Base-by-base conservation (phyloP, 805 yeast species). In the Kuraishia ogatae region DNA sequence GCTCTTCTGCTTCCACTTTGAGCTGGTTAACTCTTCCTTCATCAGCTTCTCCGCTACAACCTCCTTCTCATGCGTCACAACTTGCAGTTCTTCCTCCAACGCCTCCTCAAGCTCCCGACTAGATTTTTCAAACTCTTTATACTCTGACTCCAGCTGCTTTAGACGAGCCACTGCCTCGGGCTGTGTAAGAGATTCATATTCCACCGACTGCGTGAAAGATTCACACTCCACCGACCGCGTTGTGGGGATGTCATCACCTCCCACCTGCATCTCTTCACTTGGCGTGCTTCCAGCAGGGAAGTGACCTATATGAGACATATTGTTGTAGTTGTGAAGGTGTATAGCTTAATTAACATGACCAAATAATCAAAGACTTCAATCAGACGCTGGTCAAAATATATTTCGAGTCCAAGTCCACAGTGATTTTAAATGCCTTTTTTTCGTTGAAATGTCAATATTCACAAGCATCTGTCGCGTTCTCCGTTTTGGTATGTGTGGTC, bases 31-130 rank as follows among this genome's bases (percentile, higher is more conserved):
- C 35, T 39, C 43, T 22, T 49, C 50, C 43, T 19, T 58, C 17
- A 49, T 54, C 22, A 56, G 20, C 6, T 55, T 50, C 3, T 59
- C 59, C 23, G 63, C 60, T n/a, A 65, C 51, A 2, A 58, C 55
- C 5, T 56, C 57, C 39, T 67, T 56, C 53, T 71, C 72, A 5
- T 60, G 53, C 28, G 58, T 60, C 17, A 67, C 60, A 2, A 61
- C 67, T 50, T 66, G 67, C 21, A 76, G 64, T 55, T 76, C 80
- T n/a, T 67, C 71, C 56, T 76, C 80, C 48, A 75, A 64, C 0
- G 77, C 78, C 52, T 65, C 73, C 55, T 76, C 80, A 35, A 76
- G 63, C 50, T 75, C 80, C 53, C 67, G 72, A 55, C 76, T 71
- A 2, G 76, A 71, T 47, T 71, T 76, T 56, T 74, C 78, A 57